Base-by-base conservation (phyloP, 768 basidiomycete species). In the Suillus placidus region DNA sequence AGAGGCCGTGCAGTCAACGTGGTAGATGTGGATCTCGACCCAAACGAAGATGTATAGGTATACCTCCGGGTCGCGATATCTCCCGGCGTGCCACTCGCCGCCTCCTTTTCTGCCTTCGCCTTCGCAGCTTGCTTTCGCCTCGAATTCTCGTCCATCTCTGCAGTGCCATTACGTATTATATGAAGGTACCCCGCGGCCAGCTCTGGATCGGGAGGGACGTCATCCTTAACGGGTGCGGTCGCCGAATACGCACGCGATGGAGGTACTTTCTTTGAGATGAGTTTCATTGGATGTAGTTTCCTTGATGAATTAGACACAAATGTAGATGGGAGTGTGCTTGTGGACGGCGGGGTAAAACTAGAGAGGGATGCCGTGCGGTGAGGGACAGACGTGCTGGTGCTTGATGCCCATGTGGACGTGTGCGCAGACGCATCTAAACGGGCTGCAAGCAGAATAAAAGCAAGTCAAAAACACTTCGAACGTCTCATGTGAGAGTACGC, bases 91-190 rank as follows among this genome's bases (percentile, higher is more conserved):
- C 66, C 4, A 42, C 60, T 14, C 61, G 68, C 51, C 62, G 60
- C 7, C 65, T 61, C 40, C 63, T 70, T 69, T 51, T 61, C 67
- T 47, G 40, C 60, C 7, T 70, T 65, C 9, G 52, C 68, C n/a
- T 37, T 67, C 23, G 60, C 26, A 16, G 62, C 66, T 55, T 78
- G 71, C 64, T 76, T 76, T 64, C 69, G 73, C 51, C 60, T 60
- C 13, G 75, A 65, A 54, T 77, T 74, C 40, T 66, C 65, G 34
- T 76, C 75, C 20, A 74, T 23, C n/a, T 70, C 62, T 32, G 49
- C 69, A 38, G 69, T 70, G 9, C 68, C 66, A n/a, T 73, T 66
- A 35, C 67, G 67, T 51, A 76, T 73, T 20, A 76, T 42, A 30
- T 30, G 38, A 20, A 60, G 26, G 6, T 42, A 26, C 6, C 10